Conservation (phyloP, 805 yeast genomes). For the Wickerhamiella kazuoi region DNA sequence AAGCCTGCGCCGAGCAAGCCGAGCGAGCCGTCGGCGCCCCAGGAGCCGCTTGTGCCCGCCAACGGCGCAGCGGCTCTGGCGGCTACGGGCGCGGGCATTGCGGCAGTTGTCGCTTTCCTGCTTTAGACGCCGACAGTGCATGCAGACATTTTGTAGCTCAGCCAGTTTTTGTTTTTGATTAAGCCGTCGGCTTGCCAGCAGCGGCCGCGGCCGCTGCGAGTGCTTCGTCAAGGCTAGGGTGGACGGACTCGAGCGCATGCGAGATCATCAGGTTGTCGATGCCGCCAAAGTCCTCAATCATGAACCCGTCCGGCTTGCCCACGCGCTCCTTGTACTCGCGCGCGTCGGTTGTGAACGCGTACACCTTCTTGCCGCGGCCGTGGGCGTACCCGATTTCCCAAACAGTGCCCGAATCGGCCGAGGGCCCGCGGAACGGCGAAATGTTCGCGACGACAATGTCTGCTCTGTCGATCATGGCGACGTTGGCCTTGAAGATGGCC, state of each 20-base stretch:
- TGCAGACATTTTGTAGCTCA: too few species aligned
- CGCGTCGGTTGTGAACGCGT: slow-evolving; percentile 2
- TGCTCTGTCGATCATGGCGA: slow-evolving; percentile 4
- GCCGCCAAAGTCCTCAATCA: slow-evolving; percentile 5
- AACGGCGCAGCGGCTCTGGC: too few species aligned
- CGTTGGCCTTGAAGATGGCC: slow-evolving; percentile 4
- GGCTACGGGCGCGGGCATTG: too few species aligned
- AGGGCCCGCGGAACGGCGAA: slow-evolving; percentile 7
- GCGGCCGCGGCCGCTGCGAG: slow-evolving; percentile 2
- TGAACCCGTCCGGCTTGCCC: neutral
- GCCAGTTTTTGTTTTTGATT: too few species aligned
- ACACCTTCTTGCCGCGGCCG: slow-evolving; percentile 6
- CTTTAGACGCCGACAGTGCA: too few species aligned
- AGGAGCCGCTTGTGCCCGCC: too few species aligned
- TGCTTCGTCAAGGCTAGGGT: slow-evolving; percentile 4
- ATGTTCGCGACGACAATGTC: slow-evolving; percentile 7
- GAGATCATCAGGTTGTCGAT: slow-evolving; percentile 8
- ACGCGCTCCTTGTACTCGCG: slow-evolving; percentile 3
- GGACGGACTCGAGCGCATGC: slow-evolving; percentile 2
- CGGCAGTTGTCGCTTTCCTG: too few species aligned
- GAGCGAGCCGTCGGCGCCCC: too few species aligned
- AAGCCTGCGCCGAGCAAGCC: too few species aligned
- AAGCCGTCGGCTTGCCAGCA: too few species aligned
- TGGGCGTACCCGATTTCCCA: slow-evolving; percentile 8
- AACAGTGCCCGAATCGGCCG: slow-evolving; percentile 7